phyloP scores from a whole-genome alignment of 2,329 filamentous ascomycete species.

The Penicillium corylophilum region DNA sequence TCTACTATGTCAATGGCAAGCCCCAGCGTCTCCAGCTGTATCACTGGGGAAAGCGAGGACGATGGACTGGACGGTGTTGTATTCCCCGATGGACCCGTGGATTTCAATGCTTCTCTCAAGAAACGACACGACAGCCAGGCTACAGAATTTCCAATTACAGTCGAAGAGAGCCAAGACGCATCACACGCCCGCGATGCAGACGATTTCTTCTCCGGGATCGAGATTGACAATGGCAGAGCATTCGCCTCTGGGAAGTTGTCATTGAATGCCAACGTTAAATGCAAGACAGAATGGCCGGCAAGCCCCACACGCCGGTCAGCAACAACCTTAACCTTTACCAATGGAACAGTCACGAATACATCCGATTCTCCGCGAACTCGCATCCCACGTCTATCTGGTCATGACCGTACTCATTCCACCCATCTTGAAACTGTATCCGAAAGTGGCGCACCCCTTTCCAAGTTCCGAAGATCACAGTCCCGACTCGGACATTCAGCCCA shows the following conservation, averaged over 20 bases:
- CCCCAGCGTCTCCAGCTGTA: conserved; percentile 86
- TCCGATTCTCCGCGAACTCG: conserved; percentile 59
- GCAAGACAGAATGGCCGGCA: conserved; percentile 68
- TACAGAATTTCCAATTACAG: conserved; percentile 29
- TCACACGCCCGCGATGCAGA: conserved; percentile 50
- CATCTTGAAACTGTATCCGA: conserved; percentile 88
- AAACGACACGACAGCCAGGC: conserved; percentile 59
- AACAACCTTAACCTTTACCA: conserved; percentile 88
- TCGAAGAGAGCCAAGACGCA: conserved; percentile 22
- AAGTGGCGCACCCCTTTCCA: conserved; percentile 70
- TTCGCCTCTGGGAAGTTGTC: conserved; percentile 79
- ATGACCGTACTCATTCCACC: conserved; percentile 70
- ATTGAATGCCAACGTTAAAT: conserved; percentile 86
- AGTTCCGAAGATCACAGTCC: conserved; percentile 63
- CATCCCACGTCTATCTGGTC: conserved; percentile 72
- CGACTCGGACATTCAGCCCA: conserved; percentile 67
- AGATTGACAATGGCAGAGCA: conserved; percentile 78
- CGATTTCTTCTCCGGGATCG: conserved; percentile 82
- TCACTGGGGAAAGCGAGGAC: conserved; percentile 90
- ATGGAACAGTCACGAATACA: conserved; percentile 80
- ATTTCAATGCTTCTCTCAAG: conserved; percentile 76
- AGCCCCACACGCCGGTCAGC: conserved; percentile 71
- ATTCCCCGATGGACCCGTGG: conserved; percentile 76
- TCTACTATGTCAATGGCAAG: conserved; percentile 87
- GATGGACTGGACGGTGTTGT: conserved; percentile 88